Evolutionary conservation across 2,329 filamentous ascomycete species (phyloP), one percentile per base, ranked within the genome.

Genomic region (Colletotrichum melonis): DNA sequence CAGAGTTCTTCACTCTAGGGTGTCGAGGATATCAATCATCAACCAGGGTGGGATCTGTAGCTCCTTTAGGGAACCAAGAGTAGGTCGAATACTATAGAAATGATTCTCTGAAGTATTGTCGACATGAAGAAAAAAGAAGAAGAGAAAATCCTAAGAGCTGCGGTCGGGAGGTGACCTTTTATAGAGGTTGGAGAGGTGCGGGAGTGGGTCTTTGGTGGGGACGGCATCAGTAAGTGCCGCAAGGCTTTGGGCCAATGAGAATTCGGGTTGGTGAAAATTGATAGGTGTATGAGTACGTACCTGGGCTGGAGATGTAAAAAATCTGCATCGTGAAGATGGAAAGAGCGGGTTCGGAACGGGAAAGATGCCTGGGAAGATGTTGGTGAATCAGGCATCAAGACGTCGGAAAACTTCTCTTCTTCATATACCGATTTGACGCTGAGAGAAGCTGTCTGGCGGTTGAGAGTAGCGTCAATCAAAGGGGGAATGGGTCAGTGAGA

Each of bases 61-160:
- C 95, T 97, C 89, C 89, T 93, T 90, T 95, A 90, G 91, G 91
- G 91, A 96, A 93, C 92, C 94, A 93, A 97, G 94, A 94, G 91
- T 89, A 89, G 90, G 93, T 95, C 92, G 92, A 94, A 89, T 92
- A 95, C 95, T 98, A 95, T 95, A 97, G 93, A 97, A 97, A 94
- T 94, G 94, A 96, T 96, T 95, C 94, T 95, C 85, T 73, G 71
- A 73, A 73, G 71, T 73, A 73, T 73, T 73, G 71, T 73, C 71
- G 71, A 73, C 71, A 73, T 73, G 67, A 73, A 49, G 70, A 65
- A 70, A 73, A 46, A 69, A 70, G 66, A 42, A 63, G 24, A 24
- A 64, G 62, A 65, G 32, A 70, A 65, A 65, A 28, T 65, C 19
- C 67, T 19, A 70, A 73, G 65, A 70, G 12, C 19, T 30, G 63